phyloP scores from a whole-genome alignment of 176 grass and related monocot genomes.

The Triticum dicoccoides region DNA sequence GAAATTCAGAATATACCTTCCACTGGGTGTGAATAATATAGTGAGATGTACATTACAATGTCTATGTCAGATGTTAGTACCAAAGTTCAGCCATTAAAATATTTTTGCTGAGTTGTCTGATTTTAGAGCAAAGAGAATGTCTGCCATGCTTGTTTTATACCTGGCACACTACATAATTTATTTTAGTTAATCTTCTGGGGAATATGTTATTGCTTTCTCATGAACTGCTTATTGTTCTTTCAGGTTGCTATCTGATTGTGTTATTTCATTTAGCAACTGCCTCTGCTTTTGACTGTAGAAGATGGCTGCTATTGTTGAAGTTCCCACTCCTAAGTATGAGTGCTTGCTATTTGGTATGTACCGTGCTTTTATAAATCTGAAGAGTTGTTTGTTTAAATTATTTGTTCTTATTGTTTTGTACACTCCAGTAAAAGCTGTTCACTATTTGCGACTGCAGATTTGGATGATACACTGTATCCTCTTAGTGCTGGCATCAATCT shows the following conservation, averaged over 20 bases:
- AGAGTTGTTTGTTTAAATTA: background rate
- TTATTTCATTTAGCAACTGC: background rate
- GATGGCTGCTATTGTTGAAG: conserved; percentile 45
- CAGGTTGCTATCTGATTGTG: background rate
- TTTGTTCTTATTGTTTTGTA: background rate
- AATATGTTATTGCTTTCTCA: background rate
- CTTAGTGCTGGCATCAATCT: conserved; percentile 58
- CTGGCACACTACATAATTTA: background rate
- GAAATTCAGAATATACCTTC: background rate
- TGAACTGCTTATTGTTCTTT: background rate
- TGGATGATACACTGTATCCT: conserved; percentile 77
- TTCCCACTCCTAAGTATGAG: conserved; percentile 52
- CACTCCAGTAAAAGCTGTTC: background rate
- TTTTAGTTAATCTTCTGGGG: background rate
- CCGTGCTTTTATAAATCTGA: background rate
- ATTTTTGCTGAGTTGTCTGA: background rate
- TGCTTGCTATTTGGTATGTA: conserved; percentile 70
- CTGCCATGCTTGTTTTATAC: background rate
- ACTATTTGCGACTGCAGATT: conserved; percentile 45
- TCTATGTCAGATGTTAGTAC: background rate
- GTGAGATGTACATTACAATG: background rate
- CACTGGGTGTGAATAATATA: background rate
- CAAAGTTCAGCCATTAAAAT: background rate
- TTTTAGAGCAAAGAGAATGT: background rate
- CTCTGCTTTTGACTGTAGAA: background rate